Evolutionary conservation across 192 early-diverging fungal species (phyloP), one percentile per base, ranked within the genome.

Genomic region (Gaertneriomyces semiglobifer): DNA sequence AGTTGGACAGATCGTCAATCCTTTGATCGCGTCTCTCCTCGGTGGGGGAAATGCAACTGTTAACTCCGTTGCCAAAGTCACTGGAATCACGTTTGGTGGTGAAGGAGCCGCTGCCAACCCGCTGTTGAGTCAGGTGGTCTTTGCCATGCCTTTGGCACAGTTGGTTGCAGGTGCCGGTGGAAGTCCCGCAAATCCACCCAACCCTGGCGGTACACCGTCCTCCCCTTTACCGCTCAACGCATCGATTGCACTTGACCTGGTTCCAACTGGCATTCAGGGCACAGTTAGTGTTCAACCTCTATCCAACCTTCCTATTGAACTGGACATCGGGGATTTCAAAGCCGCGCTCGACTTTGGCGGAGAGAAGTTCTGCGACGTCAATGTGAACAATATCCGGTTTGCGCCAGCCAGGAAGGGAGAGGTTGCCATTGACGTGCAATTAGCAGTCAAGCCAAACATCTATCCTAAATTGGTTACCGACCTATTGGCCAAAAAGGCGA

Each of bases 391-490:
- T n/a, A 55, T 66, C 1, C 65, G 44, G 5, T 55, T 66, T 41
- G 33, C 44, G 5, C 52, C 65, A 5, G 19, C 20, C 11, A 44
- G 39, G 4, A 55, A 54, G 5, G 65, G 52, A 5, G 44, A 25
- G 43, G n/a, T 66, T 52, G 65, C 53, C 39, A n/a, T 66, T 16
- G 55, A 66, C 58, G 11, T 66, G 41, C 53, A 44, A n/a, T 44
- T 66, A 44, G 65, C 65, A 7, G 65, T 66, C 14, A 18, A 25
- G 5, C 54, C 65, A 12, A 52, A 66, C 43, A 46, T 66, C 16
- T 66, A 66, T 25, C 65, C 65, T 8, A 40, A 20, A 25, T 55
- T 66, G n/a, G 65, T 66, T 7, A 46, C 53, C 16, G 55, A 66
- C 41, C 47, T 66, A 33, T 45, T 66, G 11, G 65, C 39, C 14